phyloP scores from a whole-genome alignment of 2,329 filamentous ascomycete species.

The Aspergillus udagawae region DNA sequence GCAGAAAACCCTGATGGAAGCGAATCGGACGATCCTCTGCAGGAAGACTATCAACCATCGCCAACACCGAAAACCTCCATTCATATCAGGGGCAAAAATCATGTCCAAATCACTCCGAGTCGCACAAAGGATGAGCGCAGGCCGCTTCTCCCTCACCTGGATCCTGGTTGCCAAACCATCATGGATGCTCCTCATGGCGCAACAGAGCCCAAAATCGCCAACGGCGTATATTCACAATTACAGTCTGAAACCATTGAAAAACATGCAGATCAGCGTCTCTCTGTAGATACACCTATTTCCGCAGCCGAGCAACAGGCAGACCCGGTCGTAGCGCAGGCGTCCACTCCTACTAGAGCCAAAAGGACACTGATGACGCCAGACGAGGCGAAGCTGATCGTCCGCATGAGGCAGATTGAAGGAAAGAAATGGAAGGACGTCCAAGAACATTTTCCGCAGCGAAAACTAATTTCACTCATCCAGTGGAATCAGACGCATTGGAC shows the following conservation, averaged over 20 bases:
- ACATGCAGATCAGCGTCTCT: neutral
- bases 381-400: constrained; percentile 28
- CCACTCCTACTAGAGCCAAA: constrained; percentile 18
- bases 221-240: constrained; percentile 5
- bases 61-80: constrained; percentile 22
- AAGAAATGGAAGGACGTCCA: constrained; percentile 29
- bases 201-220: constrained; percentile 3
- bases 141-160: neutral
- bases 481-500: constrained; percentile 31
- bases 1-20: constrained; percentile 29
- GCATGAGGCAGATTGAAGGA: constrained; percentile 24
- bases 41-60: constrained; percentile 30
- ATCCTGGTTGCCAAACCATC: neutral
- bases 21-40: constrained; percentile 43
- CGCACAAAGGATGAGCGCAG: constrained; percentile 7
- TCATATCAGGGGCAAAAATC: constrained; percentile 21
- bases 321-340: constrained; percentile 2
- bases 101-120: constrained; percentile 2
- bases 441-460: constrained; percentile 24
- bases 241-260: neutral
- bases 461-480: constrained; percentile 15
- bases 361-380: constrained; percentile 25
- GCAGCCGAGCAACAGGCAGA: neutral
- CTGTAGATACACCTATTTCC: constrained; percentile 1
- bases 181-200: constrained; percentile 10